Evolutionary conservation across 192 early-diverging fungal species (phyloP).

Genomic region (Entophlyctis luteolus): DNA sequence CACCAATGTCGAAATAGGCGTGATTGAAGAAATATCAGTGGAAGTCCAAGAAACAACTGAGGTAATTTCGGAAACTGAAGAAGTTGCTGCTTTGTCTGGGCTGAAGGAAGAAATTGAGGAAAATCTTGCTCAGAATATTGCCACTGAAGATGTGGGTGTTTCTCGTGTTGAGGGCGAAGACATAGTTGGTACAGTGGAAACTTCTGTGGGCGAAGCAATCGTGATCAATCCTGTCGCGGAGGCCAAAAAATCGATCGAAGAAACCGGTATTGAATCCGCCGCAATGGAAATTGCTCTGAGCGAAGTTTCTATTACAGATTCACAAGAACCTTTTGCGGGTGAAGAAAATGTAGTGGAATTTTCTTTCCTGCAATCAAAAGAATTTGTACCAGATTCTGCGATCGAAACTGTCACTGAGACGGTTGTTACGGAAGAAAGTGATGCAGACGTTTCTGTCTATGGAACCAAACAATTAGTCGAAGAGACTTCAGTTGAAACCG

Average conservation of each 20-base stretch:
- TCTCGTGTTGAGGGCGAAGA: neutral
- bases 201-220: neutral
- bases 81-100: neutral
- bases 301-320: neutral
- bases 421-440: neutral
- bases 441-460: neutral
- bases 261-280: constrained; percentile 1
- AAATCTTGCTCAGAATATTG: neutral
- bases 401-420: constrained; percentile 8
- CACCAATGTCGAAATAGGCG: constrained; percentile 4
- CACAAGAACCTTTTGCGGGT: neutral
- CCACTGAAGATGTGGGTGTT: neutral
- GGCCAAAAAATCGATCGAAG: constrained; percentile 8
- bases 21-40: neutral
- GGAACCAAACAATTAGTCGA: neutral
- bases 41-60: neutral
- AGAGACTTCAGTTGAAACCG: neutral
- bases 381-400: neutral
- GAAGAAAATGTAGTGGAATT: neutral
- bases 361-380: neutral
- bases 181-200: constrained; percentile 1
- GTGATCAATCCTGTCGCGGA: neutral
- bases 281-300: neutral
- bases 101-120: neutral
- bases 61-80: neutral